Base-by-base conservation (phyloP, 2,329 filamentous ascomycete species). In the Alternaria dauci region DNA sequence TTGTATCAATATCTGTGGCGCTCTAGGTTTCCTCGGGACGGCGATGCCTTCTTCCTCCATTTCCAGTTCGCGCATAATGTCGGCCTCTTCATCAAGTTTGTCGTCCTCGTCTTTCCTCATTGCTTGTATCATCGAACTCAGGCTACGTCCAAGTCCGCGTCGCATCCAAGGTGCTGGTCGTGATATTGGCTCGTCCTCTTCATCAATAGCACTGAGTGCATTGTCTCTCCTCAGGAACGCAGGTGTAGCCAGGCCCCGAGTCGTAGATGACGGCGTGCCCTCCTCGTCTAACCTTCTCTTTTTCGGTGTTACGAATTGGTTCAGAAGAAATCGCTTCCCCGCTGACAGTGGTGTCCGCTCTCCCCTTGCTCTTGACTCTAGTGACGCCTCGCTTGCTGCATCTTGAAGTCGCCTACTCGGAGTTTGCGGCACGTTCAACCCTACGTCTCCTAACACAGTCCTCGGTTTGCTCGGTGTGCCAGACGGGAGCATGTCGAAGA, bases 41-140 rank as follows among this genome's bases (percentile, higher is more conserved):
- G 66, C 34, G 14, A 76, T 66, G 28, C 67, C 73, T 41, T 69
- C 63, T 54, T 68, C 77, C 58, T 80, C 80, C 58, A 79, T 78
- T 75, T 94, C 91, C 70, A 90, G 80, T 72, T 93, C 91, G n/a
- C 86, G 85, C 72, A 94, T 79, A 2, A 89, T 87, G 8, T 93
- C 91, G 61, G 91, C 80, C 34, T 94, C 91, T 26, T 94, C 91
- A 52, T 92, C 91, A 55, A 89, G 80, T 46, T 70, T 58, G 28
- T 77, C 76, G 12, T 78, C 69, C 52, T 75, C 74, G 56, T 91
- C 83, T 71, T 88, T 88, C 62, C 89, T 84, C 66, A 94, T 80
- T 25, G 86, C 86, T 20, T 89, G 88, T 23, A 94, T 89, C 66
- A 94, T 89, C 63, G 87, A 89, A 74, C 91, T 94, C 56, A 95